Conservation (phyloP, 1,284 basidiomycete genomes). For the Ganoderma multipileum region DNA sequence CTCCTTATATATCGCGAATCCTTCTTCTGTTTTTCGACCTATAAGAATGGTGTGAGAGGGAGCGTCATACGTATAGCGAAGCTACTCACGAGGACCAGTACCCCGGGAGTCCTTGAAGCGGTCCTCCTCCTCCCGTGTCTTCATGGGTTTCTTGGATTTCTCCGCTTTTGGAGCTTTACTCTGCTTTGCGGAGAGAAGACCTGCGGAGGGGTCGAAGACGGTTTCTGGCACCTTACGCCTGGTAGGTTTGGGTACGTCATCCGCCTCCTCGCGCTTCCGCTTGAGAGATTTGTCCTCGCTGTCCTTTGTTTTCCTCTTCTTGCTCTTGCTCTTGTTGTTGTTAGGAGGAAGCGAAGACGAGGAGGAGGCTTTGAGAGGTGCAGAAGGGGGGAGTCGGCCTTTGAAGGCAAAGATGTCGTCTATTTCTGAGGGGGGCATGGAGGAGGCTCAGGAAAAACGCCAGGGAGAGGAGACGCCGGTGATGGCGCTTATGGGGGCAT, state of each 20-base stretch:
- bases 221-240: slow-evolving; percentile 62
- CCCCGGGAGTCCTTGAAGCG: slow-evolving; percentile 83
- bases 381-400: slow-evolving; percentile 40
- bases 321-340: slow-evolving; percentile 49
- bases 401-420: slow-evolving; percentile 80
- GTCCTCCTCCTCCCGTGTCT: slow-evolving; percentile 50
- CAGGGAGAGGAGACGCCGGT: slow-evolving; percentile 10
- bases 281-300: slow-evolving; percentile 32
- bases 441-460: slow-evolving; percentile 29
- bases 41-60: slow-evolving; percentile 16
- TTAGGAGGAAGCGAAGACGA: slow-evolving; percentile 35
- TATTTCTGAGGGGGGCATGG: slow-evolving; percentile 63
- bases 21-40: slow-evolving; percentile 88
- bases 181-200: slow-evolving; percentile 38
- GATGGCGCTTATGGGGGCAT: background rate
- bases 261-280: slow-evolving; percentile 31
- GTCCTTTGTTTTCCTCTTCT: slow-evolving; percentile 46
- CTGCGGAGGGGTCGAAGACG: slow-evolving; percentile 62
- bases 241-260: slow-evolving; percentile 34
- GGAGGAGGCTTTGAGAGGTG: slow-evolving; percentile 33
- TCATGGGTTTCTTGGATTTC: slow-evolving; percentile 38
- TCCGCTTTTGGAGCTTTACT: slow-evolving; percentile 31
- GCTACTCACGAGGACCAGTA: slow-evolving; percentile 67
- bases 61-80: slow-evolving; percentile 14
- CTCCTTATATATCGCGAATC: slow-evolving; percentile 86